phyloP scores from a whole-genome alignment of 441 rosid genomes.

The Syzygium syzygioides region DNA sequence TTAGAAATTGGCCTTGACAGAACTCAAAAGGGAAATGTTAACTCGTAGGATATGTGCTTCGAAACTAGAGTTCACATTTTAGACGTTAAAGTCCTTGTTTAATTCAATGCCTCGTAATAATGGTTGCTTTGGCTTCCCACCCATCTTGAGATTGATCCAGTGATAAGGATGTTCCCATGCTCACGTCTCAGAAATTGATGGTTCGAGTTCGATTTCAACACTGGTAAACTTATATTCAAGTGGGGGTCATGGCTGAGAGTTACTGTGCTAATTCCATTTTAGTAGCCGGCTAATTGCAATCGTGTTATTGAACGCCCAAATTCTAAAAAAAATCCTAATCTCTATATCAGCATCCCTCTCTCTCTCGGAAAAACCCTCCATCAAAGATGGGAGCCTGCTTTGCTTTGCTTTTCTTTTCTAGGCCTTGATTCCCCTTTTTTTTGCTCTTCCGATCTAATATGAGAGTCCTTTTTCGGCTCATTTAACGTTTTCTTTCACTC shows the following conservation, averaged over 20 bases:
- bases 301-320: neutral
- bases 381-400: too few species aligned
- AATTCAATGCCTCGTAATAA: neutral
- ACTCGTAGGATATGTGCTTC: too few species aligned
- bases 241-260: neutral
- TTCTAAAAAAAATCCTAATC: too few species aligned
- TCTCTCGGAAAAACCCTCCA: too few species aligned
- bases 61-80: neutral
- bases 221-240: neutral
- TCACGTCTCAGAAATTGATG: neutral
- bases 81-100: neutral
- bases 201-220: neutral
- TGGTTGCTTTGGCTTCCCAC: neutral
- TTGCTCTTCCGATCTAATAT: too few species aligned
- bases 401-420: too few species aligned
- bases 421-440: too few species aligned
- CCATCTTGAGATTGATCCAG: neutral
- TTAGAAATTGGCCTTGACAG: too few species aligned
- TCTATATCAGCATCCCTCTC: too few species aligned
- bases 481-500: too few species aligned
- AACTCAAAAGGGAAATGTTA: too few species aligned
- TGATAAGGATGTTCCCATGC: neutral
- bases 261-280: neutral
- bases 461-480: too few species aligned
- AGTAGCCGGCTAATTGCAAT: neutral